phyloP scores from a whole-genome alignment of 1,139 yeast genomes.

The Candida labiduridarum region DNA sequence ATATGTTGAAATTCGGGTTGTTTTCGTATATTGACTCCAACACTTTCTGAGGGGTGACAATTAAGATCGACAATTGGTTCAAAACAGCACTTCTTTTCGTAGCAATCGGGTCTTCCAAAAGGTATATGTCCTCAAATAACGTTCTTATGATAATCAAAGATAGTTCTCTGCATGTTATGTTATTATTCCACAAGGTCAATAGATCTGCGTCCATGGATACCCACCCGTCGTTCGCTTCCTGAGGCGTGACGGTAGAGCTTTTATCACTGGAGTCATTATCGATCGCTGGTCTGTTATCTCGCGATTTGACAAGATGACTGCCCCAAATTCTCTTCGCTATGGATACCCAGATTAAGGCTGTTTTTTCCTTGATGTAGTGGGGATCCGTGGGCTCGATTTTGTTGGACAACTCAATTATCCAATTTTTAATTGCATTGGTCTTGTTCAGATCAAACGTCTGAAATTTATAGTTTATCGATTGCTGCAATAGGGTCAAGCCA shows the following conservation, averaged over 20 bases:
- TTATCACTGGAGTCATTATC: not conserved
- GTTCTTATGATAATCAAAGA: constrained; percentile 79
- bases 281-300: constrained; percentile 4
- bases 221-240: constrained; percentile 76
- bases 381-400: constrained; percentile 71
- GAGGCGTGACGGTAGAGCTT: constrained; percentile 21
- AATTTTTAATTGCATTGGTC: constrained; percentile 68
- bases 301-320: constrained; percentile 38
- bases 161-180: constrained; percentile 68
- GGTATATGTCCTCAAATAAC: constrained; percentile 89
- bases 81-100: constrained; percentile 76
- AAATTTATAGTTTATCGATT: constrained; percentile 63
- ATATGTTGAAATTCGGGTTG: constrained; percentile 59
- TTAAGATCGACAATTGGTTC: constrained; percentile 80
- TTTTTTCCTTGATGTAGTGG: constrained; percentile 84
- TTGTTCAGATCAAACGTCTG: constrained; percentile 63
- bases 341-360: constrained; percentile 90
- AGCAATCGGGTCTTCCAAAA: constrained; percentile 89
- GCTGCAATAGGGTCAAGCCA: constrained; percentile 79
- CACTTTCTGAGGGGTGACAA: constrained; percentile 71
- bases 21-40: constrained; percentile 72
- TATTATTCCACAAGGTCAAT: constrained; percentile 71
- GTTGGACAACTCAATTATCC: constrained; percentile 80
- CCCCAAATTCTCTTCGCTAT: constrained; percentile 97
- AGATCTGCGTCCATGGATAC: constrained; percentile 80